phyloP scores from a whole-genome alignment of 805 yeast genomes.

The Saturnispora mendoncae region DNA sequence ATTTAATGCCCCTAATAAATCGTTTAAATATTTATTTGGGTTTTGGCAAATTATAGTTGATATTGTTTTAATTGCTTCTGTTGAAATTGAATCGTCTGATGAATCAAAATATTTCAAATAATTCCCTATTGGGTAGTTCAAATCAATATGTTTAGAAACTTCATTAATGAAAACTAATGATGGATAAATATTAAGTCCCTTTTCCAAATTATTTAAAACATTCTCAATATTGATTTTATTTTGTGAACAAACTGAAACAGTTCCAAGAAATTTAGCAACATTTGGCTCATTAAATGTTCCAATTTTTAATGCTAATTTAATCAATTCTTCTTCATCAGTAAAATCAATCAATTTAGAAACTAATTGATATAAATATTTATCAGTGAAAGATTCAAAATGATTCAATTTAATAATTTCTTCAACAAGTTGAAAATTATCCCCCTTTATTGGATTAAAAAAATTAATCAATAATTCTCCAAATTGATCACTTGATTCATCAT shows the following conservation, averaged over 20 bases:
- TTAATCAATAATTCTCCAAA: not conserved
- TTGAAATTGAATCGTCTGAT: slow-evolving; percentile 27
- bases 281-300: slow-evolving; percentile 21
- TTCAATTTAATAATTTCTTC: not conserved
- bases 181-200: slow-evolving; percentile 21
- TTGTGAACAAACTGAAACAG: slow-evolving; percentile 27
- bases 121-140: slow-evolving; percentile 30
- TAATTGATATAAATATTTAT: slow-evolving; percentile 17
- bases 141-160: slow-evolving; percentile 31
- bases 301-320: slow-evolving; percentile 11
- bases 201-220: slow-evolving; percentile 16
- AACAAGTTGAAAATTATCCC: not conserved
- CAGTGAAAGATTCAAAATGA: slow-evolving; percentile 6
- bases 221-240: slow-evolving; percentile 26
- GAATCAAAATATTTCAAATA: slow-evolving; percentile 28
- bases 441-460: not conserved
- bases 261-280: slow-evolving; percentile 26
- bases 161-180: slow-evolving; percentile 40
- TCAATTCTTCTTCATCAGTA: slow-evolving; percentile 11
- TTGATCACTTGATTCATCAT: slow-evolving; percentile 1
- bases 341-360: slow-evolving; percentile 16
- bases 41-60: slow-evolving; percentile 41
- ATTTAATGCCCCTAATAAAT: slow-evolving; percentile 26
- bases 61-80: slow-evolving; percentile 44
- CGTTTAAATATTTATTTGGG: slow-evolving; percentile 31